Conservation (phyloP, 2,329 filamentous ascomycete species). For the Fusarium sp. region DNA sequence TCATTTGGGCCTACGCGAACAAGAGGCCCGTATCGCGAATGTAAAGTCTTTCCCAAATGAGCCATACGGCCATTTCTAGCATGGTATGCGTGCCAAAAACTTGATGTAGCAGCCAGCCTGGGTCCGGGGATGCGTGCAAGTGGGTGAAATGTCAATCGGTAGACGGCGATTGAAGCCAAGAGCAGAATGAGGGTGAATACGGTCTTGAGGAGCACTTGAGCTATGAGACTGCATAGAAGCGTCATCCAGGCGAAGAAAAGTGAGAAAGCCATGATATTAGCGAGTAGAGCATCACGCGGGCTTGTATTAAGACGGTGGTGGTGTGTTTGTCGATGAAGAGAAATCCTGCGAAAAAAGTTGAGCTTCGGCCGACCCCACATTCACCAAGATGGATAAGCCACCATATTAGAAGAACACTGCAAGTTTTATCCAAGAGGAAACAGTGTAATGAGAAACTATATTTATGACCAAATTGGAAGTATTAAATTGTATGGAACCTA, state of each 20-base stretch:
- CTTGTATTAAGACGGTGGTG: not conserved
- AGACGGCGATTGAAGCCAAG: conserved; percentile 40
- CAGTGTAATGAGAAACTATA: not conserved
- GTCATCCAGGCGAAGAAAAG: conserved; percentile 7
- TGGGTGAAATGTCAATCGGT: conserved; percentile 57
- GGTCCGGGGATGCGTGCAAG: conserved; percentile 60
- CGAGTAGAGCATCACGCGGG: conserved; percentile 20
- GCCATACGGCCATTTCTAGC: conserved; percentile 56
- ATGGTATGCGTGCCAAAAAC: conserved; percentile 59
- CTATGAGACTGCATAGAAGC: not conserved
- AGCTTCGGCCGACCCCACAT: conserved; percentile 4
- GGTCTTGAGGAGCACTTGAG: not conserved
- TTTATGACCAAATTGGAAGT: not conserved
- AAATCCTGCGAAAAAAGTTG: conserved; percentile 17
- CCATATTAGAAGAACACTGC: not conserved
- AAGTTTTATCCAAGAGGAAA: not conserved
- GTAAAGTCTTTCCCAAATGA: conserved; percentile 55
- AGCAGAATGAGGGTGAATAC: conserved; percentile 19
- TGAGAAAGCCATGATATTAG: conserved; percentile 15
- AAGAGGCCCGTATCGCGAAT: conserved; percentile 58
- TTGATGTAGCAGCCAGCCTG: conserved; percentile 57
- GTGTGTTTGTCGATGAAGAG: not conserved
- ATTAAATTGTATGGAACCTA: not conserved
- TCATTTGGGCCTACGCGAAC: conserved; percentile 66
- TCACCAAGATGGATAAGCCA: not conserved